phyloP scores from a whole-genome alignment of 2,329 filamentous ascomycete species.

The Venturia carpophila region DNA sequence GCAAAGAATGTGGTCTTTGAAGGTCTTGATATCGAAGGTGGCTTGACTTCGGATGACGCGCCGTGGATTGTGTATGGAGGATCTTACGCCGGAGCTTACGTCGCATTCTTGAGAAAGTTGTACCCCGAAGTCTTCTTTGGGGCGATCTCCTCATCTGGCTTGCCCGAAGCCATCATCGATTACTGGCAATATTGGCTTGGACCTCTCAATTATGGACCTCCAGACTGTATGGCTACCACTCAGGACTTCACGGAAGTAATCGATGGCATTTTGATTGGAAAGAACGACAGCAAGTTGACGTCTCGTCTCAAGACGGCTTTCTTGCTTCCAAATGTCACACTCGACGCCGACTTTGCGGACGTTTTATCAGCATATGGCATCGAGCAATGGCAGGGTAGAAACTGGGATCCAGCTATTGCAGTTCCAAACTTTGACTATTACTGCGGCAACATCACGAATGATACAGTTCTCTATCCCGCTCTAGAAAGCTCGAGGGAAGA shows the following conservation, averaged over 20 bases:
- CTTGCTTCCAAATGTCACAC: slow-evolving; percentile 41
- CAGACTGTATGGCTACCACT: slow-evolving; percentile 56
- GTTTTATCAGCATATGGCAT: slow-evolving; percentile 37
- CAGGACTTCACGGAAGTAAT: slow-evolving; percentile 53
- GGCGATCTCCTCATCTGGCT: slow-evolving; percentile 71
- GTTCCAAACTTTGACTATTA: slow-evolving; percentile 44
- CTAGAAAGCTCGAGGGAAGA: background rate
- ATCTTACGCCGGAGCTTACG: slow-evolving; percentile 74
- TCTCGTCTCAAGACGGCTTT: slow-evolving; percentile 47
- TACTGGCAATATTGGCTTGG: slow-evolving; percentile 62
- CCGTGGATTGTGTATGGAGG: slow-evolving; percentile 77
- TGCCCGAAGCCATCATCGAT: slow-evolving; percentile 68
- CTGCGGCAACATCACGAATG: slow-evolving; percentile 48
- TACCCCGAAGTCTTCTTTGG: slow-evolving; percentile 77
- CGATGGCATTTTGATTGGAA: slow-evolving; percentile 49
- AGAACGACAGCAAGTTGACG: slow-evolving; percentile 38
- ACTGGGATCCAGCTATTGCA: slow-evolving; percentile 53
- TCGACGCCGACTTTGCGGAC: slow-evolving; percentile 48
- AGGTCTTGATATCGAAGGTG: slow-evolving; percentile 54
- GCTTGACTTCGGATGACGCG: slow-evolving; percentile 57
- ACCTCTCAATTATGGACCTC: slow-evolving; percentile 47
- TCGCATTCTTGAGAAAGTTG: slow-evolving; percentile 63
- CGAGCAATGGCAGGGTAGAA: slow-evolving; percentile 46
- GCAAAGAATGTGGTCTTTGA: slow-evolving; percentile 63
- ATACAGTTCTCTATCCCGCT: slow-evolving; percentile 36